Conservation (phyloP, 2,329 filamentous ascomycete genomes). For the Fusarium globosum region DNA sequence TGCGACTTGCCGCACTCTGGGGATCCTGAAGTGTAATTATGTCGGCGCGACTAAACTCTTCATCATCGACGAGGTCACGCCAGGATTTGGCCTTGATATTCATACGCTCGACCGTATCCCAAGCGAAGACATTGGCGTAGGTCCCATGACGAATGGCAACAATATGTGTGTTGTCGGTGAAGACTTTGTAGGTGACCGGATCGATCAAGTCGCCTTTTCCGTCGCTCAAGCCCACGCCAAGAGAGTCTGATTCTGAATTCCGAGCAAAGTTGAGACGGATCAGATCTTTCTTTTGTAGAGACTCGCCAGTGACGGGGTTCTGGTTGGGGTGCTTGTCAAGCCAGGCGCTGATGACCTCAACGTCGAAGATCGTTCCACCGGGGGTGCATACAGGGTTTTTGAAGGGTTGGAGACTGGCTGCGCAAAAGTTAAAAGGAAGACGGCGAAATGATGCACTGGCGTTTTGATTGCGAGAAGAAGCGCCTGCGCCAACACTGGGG, state of each 20-base stretch:
- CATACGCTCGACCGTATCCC: constrained; percentile 93
- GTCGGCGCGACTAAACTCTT: constrained; percentile 87
- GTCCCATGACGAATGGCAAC: constrained; percentile 83
- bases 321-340: constrained; percentile 87
- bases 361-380: constrained; percentile 90
- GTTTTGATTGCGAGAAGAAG: constrained; percentile 62
- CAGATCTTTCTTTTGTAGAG: constrained; percentile 82
- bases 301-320: constrained; percentile 86
- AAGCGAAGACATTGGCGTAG: constrained; percentile 95
- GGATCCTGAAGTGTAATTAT: constrained; percentile 97
- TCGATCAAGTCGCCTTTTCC: constrained; percentile 86
- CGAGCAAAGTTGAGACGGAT: constrained; percentile 92
- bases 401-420: constrained; percentile 94
- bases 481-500: constrained; percentile 78
- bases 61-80: constrained; percentile 88
- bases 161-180: constrained; percentile 98
- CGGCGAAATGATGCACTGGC: constrained; percentile 76
- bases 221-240: constrained; percentile 60
- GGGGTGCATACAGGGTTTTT: constrained; percentile 91
- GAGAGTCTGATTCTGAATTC: constrained; percentile 76
- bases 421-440: constrained; percentile 98
- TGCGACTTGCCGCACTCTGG: constrained; percentile 84
- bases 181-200: constrained; percentile 95
- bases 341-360: constrained; percentile 95
- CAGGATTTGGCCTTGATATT: constrained; percentile 98